Evolutionary conservation across 129 eudicot genomes (phyloP).

Genomic region (Tanacetum coccineum): DNA sequence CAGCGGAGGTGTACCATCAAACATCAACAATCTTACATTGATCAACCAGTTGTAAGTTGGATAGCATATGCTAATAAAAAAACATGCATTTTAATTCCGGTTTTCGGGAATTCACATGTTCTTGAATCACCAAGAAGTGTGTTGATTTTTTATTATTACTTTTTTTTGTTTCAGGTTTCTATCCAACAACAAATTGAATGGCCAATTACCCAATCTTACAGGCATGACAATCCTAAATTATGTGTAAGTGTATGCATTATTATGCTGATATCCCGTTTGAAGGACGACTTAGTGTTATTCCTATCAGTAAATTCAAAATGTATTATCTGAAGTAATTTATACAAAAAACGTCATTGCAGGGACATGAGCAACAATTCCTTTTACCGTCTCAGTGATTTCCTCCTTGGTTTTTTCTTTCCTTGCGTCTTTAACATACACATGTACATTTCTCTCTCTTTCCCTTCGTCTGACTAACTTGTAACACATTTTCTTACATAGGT

Average conservation of each 20-base stretch:
- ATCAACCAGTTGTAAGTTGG: conserved; percentile 70
- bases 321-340: background rate
- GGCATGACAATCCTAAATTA: conserved; percentile 59
- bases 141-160: background rate
- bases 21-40: conserved; percentile 54
- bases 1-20: conserved; percentile 63
- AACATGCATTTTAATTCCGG: background rate
- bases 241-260: conserved; percentile 49
- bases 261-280: conserved; percentile 1
- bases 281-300: conserved; percentile 1
- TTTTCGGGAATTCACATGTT: background rate
- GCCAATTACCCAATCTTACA: conserved; percentile 64
- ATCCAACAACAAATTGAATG: conserved; percentile 63
- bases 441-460: conserved; percentile 47
- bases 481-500: background rate
- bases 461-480: background rate
- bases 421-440: conserved; percentile 63
- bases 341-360: conserved; percentile 34
- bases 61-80: background rate
- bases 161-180: conserved; percentile 43
- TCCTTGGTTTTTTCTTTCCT: conserved; percentile 48
- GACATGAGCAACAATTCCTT: conserved; percentile 91
- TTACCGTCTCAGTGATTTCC: conserved; percentile 56
- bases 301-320: background rate
- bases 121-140: conserved; percentile 3